Conservation (phyloP, 1,139 yeast species). For the Candida tropicalis region DNA sequence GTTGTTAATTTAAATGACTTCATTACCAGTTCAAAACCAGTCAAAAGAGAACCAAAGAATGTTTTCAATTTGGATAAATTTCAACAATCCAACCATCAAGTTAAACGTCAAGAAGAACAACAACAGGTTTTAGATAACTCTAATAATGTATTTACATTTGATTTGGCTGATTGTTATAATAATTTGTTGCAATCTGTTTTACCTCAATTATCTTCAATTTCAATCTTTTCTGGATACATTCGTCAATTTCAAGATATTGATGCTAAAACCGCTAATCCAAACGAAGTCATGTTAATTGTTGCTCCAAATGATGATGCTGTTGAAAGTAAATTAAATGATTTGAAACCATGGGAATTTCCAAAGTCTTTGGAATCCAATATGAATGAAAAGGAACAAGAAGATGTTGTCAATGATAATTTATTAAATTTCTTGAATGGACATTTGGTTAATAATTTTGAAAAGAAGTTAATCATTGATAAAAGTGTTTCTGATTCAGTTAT, state of each 20-base stretch:
- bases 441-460: slow-evolving; percentile 34
- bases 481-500: slow-evolving; percentile 12
- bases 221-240: slow-evolving; percentile 57
- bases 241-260: slow-evolving; percentile 53
- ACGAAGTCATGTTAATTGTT: slow-evolving; percentile 48
- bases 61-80: slow-evolving; percentile 17
- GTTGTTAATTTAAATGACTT: slow-evolving; percentile 22
- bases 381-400: slow-evolving; percentile 44
- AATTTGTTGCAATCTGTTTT: slow-evolving; percentile 36
- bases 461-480: slow-evolving; percentile 21
- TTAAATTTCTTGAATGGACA: slow-evolving; percentile 57
- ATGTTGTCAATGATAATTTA: slow-evolving; percentile 47
- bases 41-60: slow-evolving; percentile 24
- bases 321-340: slow-evolving; percentile 27
- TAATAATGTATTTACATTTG: slow-evolving; percentile 11
- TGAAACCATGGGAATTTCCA: slow-evolving; percentile 78
- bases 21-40: slow-evolving; percentile 3
- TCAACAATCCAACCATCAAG: slow-evolving; percentile 9
- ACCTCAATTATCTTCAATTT: slow-evolving; percentile 47
- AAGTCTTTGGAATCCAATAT: slow-evolving; percentile 33
- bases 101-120: slow-evolving; percentile 9
- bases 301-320: slow-evolving; percentile 66
- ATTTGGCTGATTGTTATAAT: slow-evolving; percentile 16
- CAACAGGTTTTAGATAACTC: slow-evolving; percentile 8
- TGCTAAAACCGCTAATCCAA: slow-evolving; percentile 38